Evolutionary conservation across 2,329 filamentous ascomycete genomes (phyloP).

Genomic region (Arthroderma sp.): DNA sequence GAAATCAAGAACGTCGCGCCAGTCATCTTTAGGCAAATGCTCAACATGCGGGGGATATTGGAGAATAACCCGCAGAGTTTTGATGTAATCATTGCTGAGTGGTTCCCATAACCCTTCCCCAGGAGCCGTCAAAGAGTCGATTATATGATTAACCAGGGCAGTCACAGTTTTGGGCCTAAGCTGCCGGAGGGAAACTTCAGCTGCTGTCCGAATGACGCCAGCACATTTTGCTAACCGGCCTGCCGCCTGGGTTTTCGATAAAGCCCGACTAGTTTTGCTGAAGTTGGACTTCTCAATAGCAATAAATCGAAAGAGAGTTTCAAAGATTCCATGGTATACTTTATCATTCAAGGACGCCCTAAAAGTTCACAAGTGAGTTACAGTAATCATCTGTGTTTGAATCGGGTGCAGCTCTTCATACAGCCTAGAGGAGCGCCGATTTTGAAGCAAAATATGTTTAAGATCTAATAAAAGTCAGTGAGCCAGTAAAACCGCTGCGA

Average conservation of each 20-base stretch:
- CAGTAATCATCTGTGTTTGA: background rate
- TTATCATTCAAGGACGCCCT: conserved; percentile 53
- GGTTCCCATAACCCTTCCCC: conserved; percentile 55
- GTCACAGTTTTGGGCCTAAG: conserved; percentile 68
- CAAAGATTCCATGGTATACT: conserved; percentile 68
- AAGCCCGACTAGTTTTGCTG: conserved; percentile 44
- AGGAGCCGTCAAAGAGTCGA: conserved; percentile 54
- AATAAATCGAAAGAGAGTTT: conserved; percentile 64
- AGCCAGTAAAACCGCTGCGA: background rate
- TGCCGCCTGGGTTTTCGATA: conserved; percentile 39
- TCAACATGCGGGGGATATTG: conserved; percentile 67
- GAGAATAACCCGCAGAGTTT: conserved; percentile 58
- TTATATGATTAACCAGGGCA: conserved; percentile 69
- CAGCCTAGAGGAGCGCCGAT: conserved; percentile 33
- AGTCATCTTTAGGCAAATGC: conserved; percentile 56
- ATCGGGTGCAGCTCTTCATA: conserved; percentile 17
- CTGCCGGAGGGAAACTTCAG: conserved; percentile 56
- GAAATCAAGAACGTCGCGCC: conserved; percentile 60
- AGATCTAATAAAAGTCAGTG: conserved; percentile 31
- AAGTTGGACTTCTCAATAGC: conserved; percentile 56
- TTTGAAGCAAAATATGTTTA: conserved; percentile 44
- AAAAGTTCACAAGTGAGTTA: conserved; percentile 9
- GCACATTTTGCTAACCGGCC: conserved; percentile 57
- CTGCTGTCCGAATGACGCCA: conserved; percentile 56
- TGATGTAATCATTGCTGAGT: conserved; percentile 65